Base-by-base conservation (phyloP, 1,284 basidiomycete species). In the Apiotrichum veenhuisii region DNA sequence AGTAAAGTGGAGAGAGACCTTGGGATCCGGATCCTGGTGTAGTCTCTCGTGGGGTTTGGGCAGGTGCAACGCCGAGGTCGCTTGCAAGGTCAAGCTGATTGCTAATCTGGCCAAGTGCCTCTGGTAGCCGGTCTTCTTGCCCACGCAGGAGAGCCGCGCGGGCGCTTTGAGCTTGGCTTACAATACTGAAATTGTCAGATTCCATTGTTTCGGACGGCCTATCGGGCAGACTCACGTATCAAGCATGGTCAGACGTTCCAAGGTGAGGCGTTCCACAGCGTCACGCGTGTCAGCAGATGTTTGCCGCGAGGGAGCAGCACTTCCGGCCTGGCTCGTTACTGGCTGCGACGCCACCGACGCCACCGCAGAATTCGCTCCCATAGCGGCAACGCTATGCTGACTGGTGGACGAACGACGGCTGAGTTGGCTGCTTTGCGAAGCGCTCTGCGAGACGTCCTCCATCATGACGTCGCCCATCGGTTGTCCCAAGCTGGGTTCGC, bases 1-100 rank as follows among this genome's bases (percentile, higher is more conserved):
- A 58, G 47, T 50, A 62, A 50, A 64, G 54, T 2, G 73, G 73
- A 14, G 72, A 74, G 7, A 69, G 52, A 15, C 64, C 64, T 20
- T 59, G 62, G 3, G 68, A 63, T 1, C 63, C 63, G 5, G 58
- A 58, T 34, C 48, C 57, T 0, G 62, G 62, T 3, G 63, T 59
- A 1, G 58, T 56, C 34, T 73, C 70, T 50, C 68, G 63, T 1
- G 66, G 69, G 8, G 72, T 71, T 1, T 55, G 60, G 11, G 61
- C 60, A 2, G 72, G 70, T 15, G 64, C 68, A 11, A 71, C 66
- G 3, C 71, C 71, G 5, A 75, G 58, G 51, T 75, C 71, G 47
- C 62, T 66, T 14, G 71, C 72, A 23, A 66, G 59, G 22, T 75
- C 73, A 4, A 75, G 67, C 42, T 75, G 71, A 40, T 62, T 66